Evolutionary conservation across 179 eudicot species (phyloP), one percentile per base, ranked within the genome.

Genomic region (Silene vulgaris): DNA sequence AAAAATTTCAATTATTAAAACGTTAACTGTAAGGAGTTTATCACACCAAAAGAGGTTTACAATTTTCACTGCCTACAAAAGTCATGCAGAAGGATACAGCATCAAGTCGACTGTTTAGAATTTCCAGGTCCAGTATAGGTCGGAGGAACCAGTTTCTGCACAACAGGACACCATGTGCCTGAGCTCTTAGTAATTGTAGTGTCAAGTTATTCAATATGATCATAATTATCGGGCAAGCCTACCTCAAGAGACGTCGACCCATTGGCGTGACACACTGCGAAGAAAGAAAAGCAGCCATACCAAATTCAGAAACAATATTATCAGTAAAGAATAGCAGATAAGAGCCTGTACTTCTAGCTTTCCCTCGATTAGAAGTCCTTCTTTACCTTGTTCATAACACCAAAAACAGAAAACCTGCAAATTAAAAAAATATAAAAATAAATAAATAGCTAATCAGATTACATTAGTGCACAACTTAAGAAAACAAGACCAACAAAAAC

Each of bases 211-310:
- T 68, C 72, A 69, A n/a, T 70, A 68, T 45, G 40, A 56, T 35
- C 74, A 75, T 35, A 59, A 75, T 20, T 63, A 14, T 8, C 66
- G 72, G 35, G 21, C 65, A 23, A 69, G 68, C 56, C 75, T 85
- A 93, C 98, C 98, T 90, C 80, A 96, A 75, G 60, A 96, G 90
- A 69, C 98, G 93, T 74, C 96, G 88, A 59, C 98, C 99, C 89
- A 90, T 86, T 69, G 97, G 97, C 16, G 99, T 93, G 78, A 90
- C 90, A 83, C 99, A 93, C 99, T 96, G 88, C 67, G 78, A 81
- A 20, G 64, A 81, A 65, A 26, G 67, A 65, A 32, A 48, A 45
- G 74, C 13, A 78, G 61, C 76, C 29, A 81, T 71, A 69, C 43
- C 48, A 59, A 61, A 69, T 69, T 14, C 35, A 43, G 74, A 66